Conservation (phyloP, 2,329 filamentous ascomycete genomes). For the Albifimbria verrucaria region DNA sequence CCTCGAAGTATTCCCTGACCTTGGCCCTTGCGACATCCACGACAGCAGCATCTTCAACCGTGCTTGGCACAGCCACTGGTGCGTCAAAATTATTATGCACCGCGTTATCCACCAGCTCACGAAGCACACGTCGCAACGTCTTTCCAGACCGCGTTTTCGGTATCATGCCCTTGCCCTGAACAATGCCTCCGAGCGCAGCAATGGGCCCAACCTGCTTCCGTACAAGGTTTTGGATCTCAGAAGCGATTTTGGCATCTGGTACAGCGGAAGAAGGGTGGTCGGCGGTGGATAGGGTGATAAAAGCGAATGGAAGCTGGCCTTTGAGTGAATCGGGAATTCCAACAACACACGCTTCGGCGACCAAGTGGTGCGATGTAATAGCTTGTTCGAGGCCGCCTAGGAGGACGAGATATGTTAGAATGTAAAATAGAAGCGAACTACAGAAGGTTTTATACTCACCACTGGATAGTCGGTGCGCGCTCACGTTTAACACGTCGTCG, state of each 20-base stretch:
- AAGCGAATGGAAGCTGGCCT: slow-evolving; percentile 88
- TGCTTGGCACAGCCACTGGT: slow-evolving; percentile 72
- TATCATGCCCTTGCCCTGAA: slow-evolving; percentile 82
- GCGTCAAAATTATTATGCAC: slow-evolving; percentile 70
- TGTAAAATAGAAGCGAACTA: neutral
- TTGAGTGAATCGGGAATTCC: slow-evolving; percentile 83
- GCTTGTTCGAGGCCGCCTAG: slow-evolving; percentile 91
- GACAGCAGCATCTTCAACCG: slow-evolving; percentile 76
- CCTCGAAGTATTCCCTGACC: slow-evolving; percentile 72
- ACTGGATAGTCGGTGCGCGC: slow-evolving; percentile 85
- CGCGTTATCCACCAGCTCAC: slow-evolving; percentile 81
- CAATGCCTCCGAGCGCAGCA: slow-evolving; percentile 78
- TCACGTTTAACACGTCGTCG: slow-evolving; percentile 95
- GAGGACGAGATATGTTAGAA: neutral
- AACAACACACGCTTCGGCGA: slow-evolving; percentile 84
- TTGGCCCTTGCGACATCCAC: slow-evolving; percentile 70
- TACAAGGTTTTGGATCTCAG: slow-evolving; percentile 70
- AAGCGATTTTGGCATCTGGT: slow-evolving; percentile 38
- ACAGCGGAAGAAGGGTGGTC: slow-evolving; percentile 49
- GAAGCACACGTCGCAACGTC: slow-evolving; percentile 76
- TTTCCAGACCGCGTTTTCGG: slow-evolving; percentile 92
- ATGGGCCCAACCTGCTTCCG: slow-evolving; percentile 83
- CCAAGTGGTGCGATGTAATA: slow-evolving; percentile 72
- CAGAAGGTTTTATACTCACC: slow-evolving; percentile 45
- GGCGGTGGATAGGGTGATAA: slow-evolving; percentile 57